Percentiles rank a stretch among this genome's conserved stretches.
These are phyloP conservation scores for Stereocaulon alpinum DNA, from an alignment of 495 filamentous ascomycete genomes.

Conservation along the genomic window DNA sequence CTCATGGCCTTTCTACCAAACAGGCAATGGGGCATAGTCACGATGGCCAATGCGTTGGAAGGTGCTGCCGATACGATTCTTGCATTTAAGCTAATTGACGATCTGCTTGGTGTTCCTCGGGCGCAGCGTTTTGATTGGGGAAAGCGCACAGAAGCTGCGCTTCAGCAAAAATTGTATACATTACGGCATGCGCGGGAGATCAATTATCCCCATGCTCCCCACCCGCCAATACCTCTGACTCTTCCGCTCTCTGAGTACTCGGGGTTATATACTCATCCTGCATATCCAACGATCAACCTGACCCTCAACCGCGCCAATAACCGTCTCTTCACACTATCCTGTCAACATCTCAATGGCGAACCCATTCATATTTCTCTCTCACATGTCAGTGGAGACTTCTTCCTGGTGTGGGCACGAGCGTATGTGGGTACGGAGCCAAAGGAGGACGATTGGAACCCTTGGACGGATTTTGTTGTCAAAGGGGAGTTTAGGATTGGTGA, in stretches of 20 bases:
- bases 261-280: constrained; percentile 34
- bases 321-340: constrained; percentile 22
- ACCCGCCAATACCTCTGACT: constrained; percentile 21
- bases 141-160: not conserved
- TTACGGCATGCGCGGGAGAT: constrained; percentile 15
- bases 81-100: constrained; percentile 33
- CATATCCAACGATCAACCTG: constrained; percentile 27
- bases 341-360: not conserved
- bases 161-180: not conserved
- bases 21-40: constrained; percentile 34
- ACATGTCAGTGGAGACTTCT: constrained; percentile 23
- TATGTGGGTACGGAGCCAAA: constrained; percentile 1
- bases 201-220: not conserved
- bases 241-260: constrained; percentile 28
- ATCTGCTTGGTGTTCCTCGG: constrained; percentile 27
- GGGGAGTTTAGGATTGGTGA: constrained; percentile 33
- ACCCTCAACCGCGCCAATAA: constrained; percentile 23
- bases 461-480: constrained; percentile 12
- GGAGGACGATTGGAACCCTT: constrained; percentile 25
- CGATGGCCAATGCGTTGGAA: constrained; percentile 36
- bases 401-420: constrained; percentile 5
- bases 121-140: constrained; percentile 21
- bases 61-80: constrained; percentile 25
- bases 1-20: constrained; percentile 38
- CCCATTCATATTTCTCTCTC: constrained; percentile 9